These are phyloP conservation scores for Amanita inopinata DNA, from an alignment of 768 basidiomycete genomes.

Conservation along the genomic window DNA sequence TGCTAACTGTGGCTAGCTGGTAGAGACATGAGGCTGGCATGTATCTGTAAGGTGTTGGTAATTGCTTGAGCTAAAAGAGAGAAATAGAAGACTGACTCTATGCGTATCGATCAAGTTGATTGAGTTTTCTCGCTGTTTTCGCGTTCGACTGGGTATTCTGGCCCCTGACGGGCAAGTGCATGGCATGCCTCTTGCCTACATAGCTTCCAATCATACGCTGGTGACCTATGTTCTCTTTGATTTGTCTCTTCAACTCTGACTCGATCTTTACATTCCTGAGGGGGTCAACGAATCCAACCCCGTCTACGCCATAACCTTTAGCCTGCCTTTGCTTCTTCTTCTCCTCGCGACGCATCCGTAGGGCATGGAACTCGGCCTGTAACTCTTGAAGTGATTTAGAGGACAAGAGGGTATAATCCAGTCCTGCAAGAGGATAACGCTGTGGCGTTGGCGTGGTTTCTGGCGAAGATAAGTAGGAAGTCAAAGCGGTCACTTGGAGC, in stretches of 20 bases:
- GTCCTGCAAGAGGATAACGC: constrained; percentile 54
- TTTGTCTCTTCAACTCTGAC: constrained; percentile 70
- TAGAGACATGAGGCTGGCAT: too few relatives aligned
- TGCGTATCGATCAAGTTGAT: constrained; percentile 60
- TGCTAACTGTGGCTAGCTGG: too few relatives aligned
- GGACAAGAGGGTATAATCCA: constrained; percentile 39
- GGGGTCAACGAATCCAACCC: constrained; percentile 36
- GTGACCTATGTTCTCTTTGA: constrained; percentile 89
- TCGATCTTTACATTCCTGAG: constrained; percentile 77
- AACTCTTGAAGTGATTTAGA: constrained; percentile 30
- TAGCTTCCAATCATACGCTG: constrained; percentile 92
- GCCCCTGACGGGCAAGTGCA: constrained; percentile 88
- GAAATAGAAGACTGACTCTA: constrained; percentile 3
- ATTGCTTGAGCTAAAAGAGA: too few relatives aligned
- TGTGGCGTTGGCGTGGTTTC: constrained; percentile 60
- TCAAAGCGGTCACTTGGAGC: constrained; percentile 82
- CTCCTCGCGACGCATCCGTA: constrained; percentile 20
- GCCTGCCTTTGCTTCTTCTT: constrained; percentile 18
- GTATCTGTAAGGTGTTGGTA: too few relatives aligned
- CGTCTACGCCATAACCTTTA: constrained; percentile 13
- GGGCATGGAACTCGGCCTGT: constrained; percentile 29
- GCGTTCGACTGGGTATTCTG: constrained; percentile 91
- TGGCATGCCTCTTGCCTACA: constrained; percentile 86
- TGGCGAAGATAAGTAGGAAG: constrained; percentile 90
- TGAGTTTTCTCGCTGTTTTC: constrained; percentile 83